These are phyloP conservation scores for Neurospora sp. DNA, from an alignment of 495 filamentous ascomycete genomes.

Conservation along the genomic window DNA sequence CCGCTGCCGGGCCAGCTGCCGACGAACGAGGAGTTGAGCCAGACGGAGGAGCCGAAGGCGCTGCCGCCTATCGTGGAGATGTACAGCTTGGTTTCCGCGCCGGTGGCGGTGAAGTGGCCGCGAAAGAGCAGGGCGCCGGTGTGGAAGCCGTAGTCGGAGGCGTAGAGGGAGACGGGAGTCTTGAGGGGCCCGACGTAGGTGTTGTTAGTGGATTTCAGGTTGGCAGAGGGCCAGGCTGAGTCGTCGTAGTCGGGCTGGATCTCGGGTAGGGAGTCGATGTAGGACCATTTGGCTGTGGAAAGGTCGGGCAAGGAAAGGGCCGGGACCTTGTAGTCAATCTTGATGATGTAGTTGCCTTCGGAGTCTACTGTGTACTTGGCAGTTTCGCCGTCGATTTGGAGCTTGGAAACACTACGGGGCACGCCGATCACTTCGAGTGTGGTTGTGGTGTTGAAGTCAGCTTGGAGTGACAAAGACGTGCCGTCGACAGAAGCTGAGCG, in stretches of 20 bases:
- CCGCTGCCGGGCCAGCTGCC: conserved; percentile 49
- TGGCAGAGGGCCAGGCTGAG: conserved; percentile 49
- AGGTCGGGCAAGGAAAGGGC: conserved; percentile 45
- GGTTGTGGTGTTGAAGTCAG: conserved; percentile 63
- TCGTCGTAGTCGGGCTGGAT: conserved; percentile 55
- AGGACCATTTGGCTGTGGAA: conserved; percentile 53
- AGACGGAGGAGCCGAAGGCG: conserved; percentile 48
- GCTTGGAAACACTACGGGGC: conserved; percentile 33
- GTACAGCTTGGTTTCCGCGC: conserved; percentile 46
- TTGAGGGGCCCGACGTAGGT: conserved; percentile 34
- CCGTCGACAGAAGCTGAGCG: conserved; percentile 47
- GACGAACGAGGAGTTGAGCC: conserved; percentile 44
- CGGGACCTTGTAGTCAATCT: conserved; percentile 43
- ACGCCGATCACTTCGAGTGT: conserved; percentile 52
- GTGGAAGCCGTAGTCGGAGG: conserved; percentile 66
- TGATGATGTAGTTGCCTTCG: conserved; percentile 44
- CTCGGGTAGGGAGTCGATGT: conserved; percentile 62
- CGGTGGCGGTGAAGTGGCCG: conserved; percentile 59
- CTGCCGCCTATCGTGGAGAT: conserved; percentile 53
- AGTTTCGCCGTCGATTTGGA: conserved; percentile 51
- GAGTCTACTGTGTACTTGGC: conserved; percentile 29
- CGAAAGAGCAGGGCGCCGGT: conserved; percentile 59
- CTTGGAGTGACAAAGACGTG: conserved; percentile 46
- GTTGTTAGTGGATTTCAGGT: conserved; percentile 49
- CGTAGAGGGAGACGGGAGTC: conserved; percentile 56